These are phyloP conservation scores for Bruguiera hainesii DNA, from an alignment of 441 rosid species.

Conservation along the genomic window DNA sequence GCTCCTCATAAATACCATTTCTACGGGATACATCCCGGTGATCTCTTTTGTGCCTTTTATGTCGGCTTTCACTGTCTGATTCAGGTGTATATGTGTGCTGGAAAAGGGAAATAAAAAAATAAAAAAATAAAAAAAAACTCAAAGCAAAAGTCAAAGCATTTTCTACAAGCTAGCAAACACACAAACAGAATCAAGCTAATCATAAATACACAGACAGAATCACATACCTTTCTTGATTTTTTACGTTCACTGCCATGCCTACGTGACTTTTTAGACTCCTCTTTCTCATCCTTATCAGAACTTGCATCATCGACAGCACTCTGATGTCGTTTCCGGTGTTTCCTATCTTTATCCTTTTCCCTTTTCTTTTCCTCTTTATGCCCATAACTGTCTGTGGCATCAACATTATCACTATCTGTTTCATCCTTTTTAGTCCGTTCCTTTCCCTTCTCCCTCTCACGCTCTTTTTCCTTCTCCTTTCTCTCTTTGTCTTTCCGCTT, in stretches of 20 bases:
- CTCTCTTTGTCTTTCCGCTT: conserved; percentile 59
- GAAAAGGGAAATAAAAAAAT: conserved; percentile 17
- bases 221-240: conserved; percentile 81
- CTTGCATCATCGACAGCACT: conserved; percentile 66
- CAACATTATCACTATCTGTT: conserved; percentile 74
- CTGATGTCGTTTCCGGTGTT: conserved; percentile 77
- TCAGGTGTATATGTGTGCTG: conserved; percentile 88
- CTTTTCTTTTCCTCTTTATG: conserved; percentile 74
- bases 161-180: conserved; percentile 8
- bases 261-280: conserved; percentile 73
- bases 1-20: conserved; percentile 54
- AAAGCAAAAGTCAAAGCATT: conserved; percentile 3
- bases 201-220: not conserved
- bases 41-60: conserved; percentile 72
- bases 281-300: conserved; percentile 87
- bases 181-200: too few species aligned
- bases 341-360: conserved; percentile 86
- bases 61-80: conserved; percentile 72
- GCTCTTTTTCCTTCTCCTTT: conserved; percentile 64
- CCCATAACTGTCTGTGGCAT: conserved; percentile 49
- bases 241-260: conserved; percentile 84
- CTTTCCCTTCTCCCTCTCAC: conserved; percentile 65
- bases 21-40: conserved; percentile 53
- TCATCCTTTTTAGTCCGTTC: conserved; percentile 76
- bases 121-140: not conserved